Conservation (phyloP, 495 filamentous ascomycete species). For the Aspergillus avenaceus region DNA sequence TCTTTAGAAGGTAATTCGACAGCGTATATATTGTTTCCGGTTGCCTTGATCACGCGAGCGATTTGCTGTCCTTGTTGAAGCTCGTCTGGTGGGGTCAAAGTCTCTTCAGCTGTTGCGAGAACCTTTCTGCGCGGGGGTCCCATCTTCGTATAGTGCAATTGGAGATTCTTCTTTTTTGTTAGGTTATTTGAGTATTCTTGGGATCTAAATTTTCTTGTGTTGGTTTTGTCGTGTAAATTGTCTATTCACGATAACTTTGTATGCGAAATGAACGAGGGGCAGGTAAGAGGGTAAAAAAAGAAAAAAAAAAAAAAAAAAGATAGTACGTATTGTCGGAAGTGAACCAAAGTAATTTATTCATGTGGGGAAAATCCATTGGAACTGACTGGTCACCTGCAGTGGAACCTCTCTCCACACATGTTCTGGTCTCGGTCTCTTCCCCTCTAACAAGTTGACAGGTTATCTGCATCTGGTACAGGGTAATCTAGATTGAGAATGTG, state of each 20-base stretch:
- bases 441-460: too few species aligned
- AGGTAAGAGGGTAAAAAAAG: too few species aligned
- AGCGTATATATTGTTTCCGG: constrained; percentile 83
- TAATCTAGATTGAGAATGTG: too few species aligned
- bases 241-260: too few species aligned
- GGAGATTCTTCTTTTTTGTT: not conserved
- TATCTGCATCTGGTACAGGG: too few species aligned
- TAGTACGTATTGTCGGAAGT: not conserved
- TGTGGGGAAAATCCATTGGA: not conserved
- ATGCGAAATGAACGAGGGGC: too few species aligned
- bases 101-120: constrained; percentile 69
- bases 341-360: not conserved
- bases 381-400: not conserved
- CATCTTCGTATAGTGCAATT: constrained; percentile 41
- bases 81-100: constrained; percentile 64
- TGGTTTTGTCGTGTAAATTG: too few species aligned
- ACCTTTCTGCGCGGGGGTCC: constrained; percentile 70
- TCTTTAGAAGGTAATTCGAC: constrained; percentile 59
- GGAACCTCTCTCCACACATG: too few species aligned
- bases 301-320: not conserved
- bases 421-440: not conserved
- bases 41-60: constrained; percentile 69
- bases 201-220: not conserved
- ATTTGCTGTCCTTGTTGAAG: constrained; percentile 64
- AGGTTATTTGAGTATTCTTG: too few species aligned